Conservation (phyloP, 2,329 filamentous ascomycete genomes). For the Monilinia aucupariae region DNA sequence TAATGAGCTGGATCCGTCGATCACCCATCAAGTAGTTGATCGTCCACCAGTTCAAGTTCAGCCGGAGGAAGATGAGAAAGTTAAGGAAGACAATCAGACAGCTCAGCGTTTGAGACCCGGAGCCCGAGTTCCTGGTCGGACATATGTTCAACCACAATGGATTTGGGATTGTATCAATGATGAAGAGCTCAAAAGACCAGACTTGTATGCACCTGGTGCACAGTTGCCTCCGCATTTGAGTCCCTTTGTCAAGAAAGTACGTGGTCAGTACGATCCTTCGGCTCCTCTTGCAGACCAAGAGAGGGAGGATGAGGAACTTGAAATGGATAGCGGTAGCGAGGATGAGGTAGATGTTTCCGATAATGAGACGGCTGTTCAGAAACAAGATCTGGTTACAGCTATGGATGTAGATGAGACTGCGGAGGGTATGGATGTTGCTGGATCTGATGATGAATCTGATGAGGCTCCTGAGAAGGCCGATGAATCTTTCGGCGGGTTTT, state of each 20-base stretch:
- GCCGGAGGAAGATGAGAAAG: slow-evolving; percentile 42
- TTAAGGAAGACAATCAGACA: slow-evolving; percentile 57
- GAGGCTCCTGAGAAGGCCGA: slow-evolving; percentile 35
- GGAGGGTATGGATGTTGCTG: slow-evolving; percentile 35
- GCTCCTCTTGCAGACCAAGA: slow-evolving; percentile 81
- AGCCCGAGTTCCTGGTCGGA: slow-evolving; percentile 80
- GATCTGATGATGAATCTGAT: slow-evolving; percentile 37
- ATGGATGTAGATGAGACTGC: slow-evolving; percentile 33
- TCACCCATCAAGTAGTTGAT: slow-evolving; percentile 96
- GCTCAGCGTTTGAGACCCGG: slow-evolving; percentile 54
- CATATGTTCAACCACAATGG: slow-evolving; percentile 96
- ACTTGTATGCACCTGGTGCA: slow-evolving; percentile 84
- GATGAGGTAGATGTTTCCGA: slow-evolving; percentile 37
- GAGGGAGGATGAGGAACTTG: slow-evolving; percentile 75
- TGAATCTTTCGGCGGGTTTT: slow-evolving; percentile 35
- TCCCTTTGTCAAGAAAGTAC: slow-evolving; percentile 84
- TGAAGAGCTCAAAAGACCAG: slow-evolving; percentile 77
- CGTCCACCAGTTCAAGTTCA: slow-evolving; percentile 65
- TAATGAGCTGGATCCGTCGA: slow-evolving; percentile 77
- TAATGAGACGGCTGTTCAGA: slow-evolving; percentile 45
- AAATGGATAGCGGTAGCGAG: slow-evolving; percentile 53
- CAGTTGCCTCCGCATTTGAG: slow-evolving; percentile 90
- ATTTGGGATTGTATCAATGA: slow-evolving; percentile 97
- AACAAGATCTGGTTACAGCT: slow-evolving; percentile 36
- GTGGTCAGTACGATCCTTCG: slow-evolving; percentile 88